Evolutionary conservation across 2,329 filamentous ascomycete genomes (phyloP), one percentile per base, ranked within the genome.

Genomic region (Pyricularia grisea): DNA sequence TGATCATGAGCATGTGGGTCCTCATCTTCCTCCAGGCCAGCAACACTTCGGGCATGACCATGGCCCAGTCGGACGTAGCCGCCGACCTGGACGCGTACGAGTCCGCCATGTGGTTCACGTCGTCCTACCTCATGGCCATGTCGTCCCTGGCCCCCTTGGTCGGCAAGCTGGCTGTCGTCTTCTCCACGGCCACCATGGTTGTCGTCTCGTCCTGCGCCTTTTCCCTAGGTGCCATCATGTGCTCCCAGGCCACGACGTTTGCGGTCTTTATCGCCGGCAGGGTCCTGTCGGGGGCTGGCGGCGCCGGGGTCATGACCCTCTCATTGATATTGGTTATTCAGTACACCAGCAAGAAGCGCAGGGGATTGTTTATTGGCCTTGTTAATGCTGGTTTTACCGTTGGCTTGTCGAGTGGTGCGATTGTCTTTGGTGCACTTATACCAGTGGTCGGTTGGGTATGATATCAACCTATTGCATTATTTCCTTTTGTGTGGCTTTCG

Each of bases 1-100:
- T 90, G 68, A 78, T 83, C 17, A 71, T 83, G 61, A 87, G 83
- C 71, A 80, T 87, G 72, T 86, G 85, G 74, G 75, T 83, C 2
- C 78, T 89, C 66, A 85, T 89, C 31, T 89, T 89, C 73, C 76
- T 89, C 20, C 86, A 88, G 81, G 84, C 85, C 6, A 81, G 86
- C 71, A 95, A 95, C 75, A 92, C 94, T 79, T 92, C 89, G 14
- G 88, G 92, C 73, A 89, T 96, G 75, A 92, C 91, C 6, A 94
- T 93, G 69, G 91, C 90, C 1, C 92, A 95, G 78, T 92, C 89
- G 9, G 83, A 83, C 67, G 92, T 96, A 72, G 92, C 92, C 2
- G 85, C 84, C 9, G 92, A 94, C 72, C 82, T 96, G 1, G 83
- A 92, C 77, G 87, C 91, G 1, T 93, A 92, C 74, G 87, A 89